A percentile compares a stretch with the other conserved stretches of the same genome.
Evolutionary conservation across 306 rosid species (phyloP).

Genomic region (Ammopiptanthus mongolicus): DNA sequence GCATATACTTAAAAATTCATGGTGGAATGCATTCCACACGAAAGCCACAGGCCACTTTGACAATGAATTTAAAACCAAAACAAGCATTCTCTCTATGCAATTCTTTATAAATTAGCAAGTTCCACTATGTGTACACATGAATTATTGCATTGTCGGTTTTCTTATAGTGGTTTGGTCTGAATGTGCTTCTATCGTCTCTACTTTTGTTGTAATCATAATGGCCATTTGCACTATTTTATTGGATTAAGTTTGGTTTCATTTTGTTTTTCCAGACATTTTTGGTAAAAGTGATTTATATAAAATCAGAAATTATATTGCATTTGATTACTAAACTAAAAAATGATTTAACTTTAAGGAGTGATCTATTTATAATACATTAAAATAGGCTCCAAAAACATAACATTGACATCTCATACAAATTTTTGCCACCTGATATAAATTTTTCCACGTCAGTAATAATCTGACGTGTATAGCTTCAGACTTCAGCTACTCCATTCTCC

Average conservation of each 20-base stretch:
- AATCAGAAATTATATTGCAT: too few relatives aligned
- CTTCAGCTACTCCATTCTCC: too few relatives aligned
- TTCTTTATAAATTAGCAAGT: not conserved
- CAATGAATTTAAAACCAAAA: not conserved
- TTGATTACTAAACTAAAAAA: too few relatives aligned
- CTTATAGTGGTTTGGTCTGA: not conserved
- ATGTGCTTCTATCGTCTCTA: not conserved
- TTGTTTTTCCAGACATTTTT: too few relatives aligned
- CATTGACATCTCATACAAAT: too few relatives aligned
- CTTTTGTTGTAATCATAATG: not conserved
- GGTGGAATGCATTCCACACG: constrained; percentile 13
- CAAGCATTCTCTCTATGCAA: not conserved
- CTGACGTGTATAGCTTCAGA: too few relatives aligned
- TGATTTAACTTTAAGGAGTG: too few relatives aligned
- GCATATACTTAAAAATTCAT: not conserved
- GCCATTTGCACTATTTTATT: not conserved
- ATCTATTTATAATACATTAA: too few relatives aligned
- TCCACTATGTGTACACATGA: not conserved
- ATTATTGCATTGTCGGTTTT: not conserved
- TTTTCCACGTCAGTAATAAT: too few relatives aligned
- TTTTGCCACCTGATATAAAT: too few relatives aligned
- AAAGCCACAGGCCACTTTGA: constrained; percentile 13
- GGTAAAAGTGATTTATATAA: too few relatives aligned
- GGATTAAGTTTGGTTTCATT: not conserved
- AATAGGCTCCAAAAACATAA: too few relatives aligned